Base-by-base conservation (phyloP, 768 basidiomycete species). In the Russula ochroleuca region DNA sequence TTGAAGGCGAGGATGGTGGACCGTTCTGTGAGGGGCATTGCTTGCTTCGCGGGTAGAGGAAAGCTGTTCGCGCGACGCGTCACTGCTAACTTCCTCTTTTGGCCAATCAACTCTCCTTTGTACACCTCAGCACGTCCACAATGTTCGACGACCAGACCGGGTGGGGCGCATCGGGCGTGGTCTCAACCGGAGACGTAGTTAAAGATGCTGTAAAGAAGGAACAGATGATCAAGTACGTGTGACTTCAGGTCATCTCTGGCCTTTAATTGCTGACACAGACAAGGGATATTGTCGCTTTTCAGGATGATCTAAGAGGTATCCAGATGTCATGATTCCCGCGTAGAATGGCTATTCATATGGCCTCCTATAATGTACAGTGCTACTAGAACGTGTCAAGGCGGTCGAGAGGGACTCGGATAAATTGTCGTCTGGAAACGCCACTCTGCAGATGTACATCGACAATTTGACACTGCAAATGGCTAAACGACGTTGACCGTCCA, bases 401-500 rank as follows among this genome's bases (percentile, higher is more conserved):
- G 85, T 88, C 10, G 88, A 93, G 75, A 79, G 78, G 62, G 92
- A 94, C 67, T 81, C 90, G n/a, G 88, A 92, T 65, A 92, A 89
- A 73, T 78, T 94, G 23, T 75, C 79, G 1, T 88, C 90, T 5
- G 88, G 86, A 55, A 94, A 94, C 67, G 85, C 86, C 61, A 92
- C 86, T 7, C 76, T 94, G 59, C 91, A 94, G 71, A 88, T 86
- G 85, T 94, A 94, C 71, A 92, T 92, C 70, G 90, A 94, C 72
- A 94, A 94, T 69, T 72, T 94, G 69, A 93, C 92, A 0, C 80
- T 90, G 70, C 92, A 94, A 73, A 90, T 92, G 85, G 87, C 90
- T 35, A 90, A 85, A 72, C 79, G 89, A 65, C 82, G 87, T 73
- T 89, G 74, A 81, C 28, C 3, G 21, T 37, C 28, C 19, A 23